Evolutionary conservation across 306 rosid genomes (phyloP).

Genomic region (Hippophae tibetana): DNA sequence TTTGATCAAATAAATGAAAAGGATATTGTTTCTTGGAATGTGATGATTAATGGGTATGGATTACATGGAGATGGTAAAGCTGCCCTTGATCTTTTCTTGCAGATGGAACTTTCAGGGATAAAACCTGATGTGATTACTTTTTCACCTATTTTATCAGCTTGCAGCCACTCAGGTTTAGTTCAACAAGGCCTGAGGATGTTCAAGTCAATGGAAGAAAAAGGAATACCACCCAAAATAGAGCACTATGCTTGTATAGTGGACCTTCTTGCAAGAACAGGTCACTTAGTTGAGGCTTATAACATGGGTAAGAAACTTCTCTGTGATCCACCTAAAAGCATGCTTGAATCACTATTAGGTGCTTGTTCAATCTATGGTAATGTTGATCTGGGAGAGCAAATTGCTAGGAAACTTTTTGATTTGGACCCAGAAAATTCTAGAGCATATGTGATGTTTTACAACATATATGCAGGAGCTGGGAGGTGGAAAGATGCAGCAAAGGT

Average conservation of each 20-base stretch:
- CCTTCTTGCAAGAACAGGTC: conserved; percentile 30
- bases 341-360: conserved; percentile 26
- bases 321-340: conserved; percentile 16
- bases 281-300: conserved; percentile 25
- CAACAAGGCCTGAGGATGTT: conserved; percentile 19
- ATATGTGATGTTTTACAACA: conserved; percentile 23
- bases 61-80: conserved; percentile 26
- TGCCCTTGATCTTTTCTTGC: conserved; percentile 26
- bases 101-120: conserved; percentile 20
- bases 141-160: conserved; percentile 23
- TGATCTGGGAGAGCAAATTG: conserved; percentile 20
- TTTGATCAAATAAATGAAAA: conserved; percentile 19
- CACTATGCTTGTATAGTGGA: conserved; percentile 31
- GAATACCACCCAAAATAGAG: conserved; percentile 14
- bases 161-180: conserved; percentile 29
- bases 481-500: conserved; percentile 22
- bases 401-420: conserved; percentile 12
- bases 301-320: conserved; percentile 16
- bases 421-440: conserved; percentile 21
- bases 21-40: conserved; percentile 24
- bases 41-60: conserved; percentile 28
- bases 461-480: conserved; percentile 29
- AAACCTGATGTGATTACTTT: conserved; percentile 15
- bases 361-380: conserved; percentile 24
- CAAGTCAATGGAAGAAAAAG: conserved; percentile 19